Conservation (phyloP, 805 yeast species). For the Lachancea sp. region DNA sequence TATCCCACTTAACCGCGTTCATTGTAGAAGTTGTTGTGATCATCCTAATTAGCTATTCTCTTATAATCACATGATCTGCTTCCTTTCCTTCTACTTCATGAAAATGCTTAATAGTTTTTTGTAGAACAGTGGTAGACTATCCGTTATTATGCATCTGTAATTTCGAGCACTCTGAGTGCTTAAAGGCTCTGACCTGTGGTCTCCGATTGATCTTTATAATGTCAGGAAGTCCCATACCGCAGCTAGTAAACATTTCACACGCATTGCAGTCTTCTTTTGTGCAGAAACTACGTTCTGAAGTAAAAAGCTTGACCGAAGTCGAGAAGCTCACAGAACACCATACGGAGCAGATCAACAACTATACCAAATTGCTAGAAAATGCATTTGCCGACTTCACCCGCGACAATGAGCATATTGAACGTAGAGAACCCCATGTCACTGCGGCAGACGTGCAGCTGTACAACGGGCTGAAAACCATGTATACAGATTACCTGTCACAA, state of each 20-base stretch:
- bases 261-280: conserved; percentile 27
- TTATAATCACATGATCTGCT: neutral
- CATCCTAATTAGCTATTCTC: no score
- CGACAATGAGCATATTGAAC: conserved; percentile 28
- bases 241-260: conserved; percentile 29
- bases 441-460: conserved; percentile 27
- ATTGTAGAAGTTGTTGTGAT: no score
- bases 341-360: conserved; percentile 17
- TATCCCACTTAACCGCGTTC: no score
- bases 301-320: conserved; percentile 16
- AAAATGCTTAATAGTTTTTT: neutral
- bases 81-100: neutral
- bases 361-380: conserved; percentile 18
- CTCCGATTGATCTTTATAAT: neutral
- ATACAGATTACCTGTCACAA: conserved; percentile 26
- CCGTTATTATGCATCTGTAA: no score
- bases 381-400: conserved; percentile 23
- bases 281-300: conserved; percentile 26
- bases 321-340: conserved; percentile 15
- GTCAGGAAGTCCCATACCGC: conserved; percentile 24
- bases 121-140: no score
- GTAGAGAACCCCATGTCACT: conserved; percentile 19
- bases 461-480: conserved; percentile 29
- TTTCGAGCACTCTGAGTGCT: conserved; percentile 5
- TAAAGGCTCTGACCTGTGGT: neutral